Evolutionary conservation across 169 alveolate species (phyloP).

Genomic region (Perkinsus marinus): DNA sequence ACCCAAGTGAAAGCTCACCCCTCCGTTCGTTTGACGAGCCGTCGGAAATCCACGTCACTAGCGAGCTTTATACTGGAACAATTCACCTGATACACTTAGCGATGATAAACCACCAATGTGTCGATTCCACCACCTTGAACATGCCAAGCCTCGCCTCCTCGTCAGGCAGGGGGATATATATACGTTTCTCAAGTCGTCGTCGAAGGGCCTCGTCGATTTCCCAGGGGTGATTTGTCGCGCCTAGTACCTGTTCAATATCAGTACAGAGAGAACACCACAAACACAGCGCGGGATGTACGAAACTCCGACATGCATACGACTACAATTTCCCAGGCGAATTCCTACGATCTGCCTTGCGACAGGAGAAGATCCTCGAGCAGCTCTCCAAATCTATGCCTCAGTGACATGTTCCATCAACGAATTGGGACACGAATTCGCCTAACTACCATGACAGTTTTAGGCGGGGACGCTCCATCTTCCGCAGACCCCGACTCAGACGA

Average conservation of each 20-base stretch:
- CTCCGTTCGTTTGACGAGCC: slow-evolving; percentile 47
- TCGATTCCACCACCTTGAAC: neutral
- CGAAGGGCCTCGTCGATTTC: slow-evolving; percentile 82
- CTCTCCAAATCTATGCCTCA: too few relatives aligned
- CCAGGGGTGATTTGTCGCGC: slow-evolving; percentile 79
- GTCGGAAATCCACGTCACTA: slow-evolving; percentile 47
- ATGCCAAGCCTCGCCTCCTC: slow-evolving; percentile 47
- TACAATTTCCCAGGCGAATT: too few relatives aligned
- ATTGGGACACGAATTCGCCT: too few relatives aligned
- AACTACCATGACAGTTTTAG: neutral
- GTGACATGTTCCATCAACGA: too few relatives aligned
- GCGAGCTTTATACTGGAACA: slow-evolving; percentile 4
- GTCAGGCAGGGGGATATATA: slow-evolving; percentile 72
- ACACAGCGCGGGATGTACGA: too few relatives aligned
- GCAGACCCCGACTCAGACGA: neutral
- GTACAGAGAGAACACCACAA: too few relatives aligned
- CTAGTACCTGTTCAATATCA: slow-evolving; percentile 60
- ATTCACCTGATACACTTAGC: slow-evolving; percentile 28
- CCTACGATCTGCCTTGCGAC: too few relatives aligned
- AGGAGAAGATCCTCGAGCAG: too few relatives aligned
- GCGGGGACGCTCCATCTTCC: neutral
- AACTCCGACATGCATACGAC: too few relatives aligned
- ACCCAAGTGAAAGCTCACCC: slow-evolving; percentile 8
- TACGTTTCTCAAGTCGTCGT: slow-evolving; percentile 78
- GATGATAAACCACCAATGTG: slow-evolving; percentile 12